phyloP scores from a whole-genome alignment of 164 flowering plant genomes.

The Echeveria elegans region DNA sequence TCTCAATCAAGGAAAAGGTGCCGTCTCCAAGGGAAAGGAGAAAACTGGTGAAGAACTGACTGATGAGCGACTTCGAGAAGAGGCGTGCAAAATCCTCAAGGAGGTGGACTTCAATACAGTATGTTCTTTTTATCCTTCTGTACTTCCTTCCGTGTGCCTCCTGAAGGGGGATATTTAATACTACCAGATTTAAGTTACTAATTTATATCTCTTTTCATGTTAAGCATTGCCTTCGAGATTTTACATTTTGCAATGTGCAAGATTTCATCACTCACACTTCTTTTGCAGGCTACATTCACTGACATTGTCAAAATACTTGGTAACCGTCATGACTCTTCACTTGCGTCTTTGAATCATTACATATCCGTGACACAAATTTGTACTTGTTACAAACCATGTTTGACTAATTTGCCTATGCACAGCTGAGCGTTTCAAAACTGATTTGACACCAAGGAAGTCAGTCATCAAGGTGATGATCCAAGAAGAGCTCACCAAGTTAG shows the following conservation, averaged over 20 bases:
- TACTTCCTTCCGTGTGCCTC: neutral
- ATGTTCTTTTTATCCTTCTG: conserved; percentile 12
- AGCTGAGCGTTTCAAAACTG: conserved; percentile 6
- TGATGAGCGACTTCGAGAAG: conserved; percentile 55
- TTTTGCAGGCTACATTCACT: conserved; percentile 15
- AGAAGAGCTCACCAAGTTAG: conserved; percentile 7
- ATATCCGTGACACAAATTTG: neutral
- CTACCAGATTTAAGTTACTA: no score
- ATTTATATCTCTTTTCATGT: no score
- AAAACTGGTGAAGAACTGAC: conserved; percentile 49
- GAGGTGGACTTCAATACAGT: conserved; percentile 91
- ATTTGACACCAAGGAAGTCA: conserved; percentile 8
- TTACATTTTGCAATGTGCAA: no score
- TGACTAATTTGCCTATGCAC: neutral
- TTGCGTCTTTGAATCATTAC: neutral
- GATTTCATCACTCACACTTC: neutral
- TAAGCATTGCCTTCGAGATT: no score
- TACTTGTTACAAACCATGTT: neutral
- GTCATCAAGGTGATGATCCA: conserved; percentile 7
- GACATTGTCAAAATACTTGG: conserved; percentile 13
- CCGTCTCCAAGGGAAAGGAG: conserved; percentile 38
- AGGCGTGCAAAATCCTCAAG: conserved; percentile 75
- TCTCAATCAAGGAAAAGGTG: conserved; percentile 29
- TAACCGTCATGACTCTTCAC: neutral
- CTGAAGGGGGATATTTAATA: no score